Evolutionary conservation across 1,284 basidiomycete species (phyloP).

Genomic region (Boletus calvinii): DNA sequence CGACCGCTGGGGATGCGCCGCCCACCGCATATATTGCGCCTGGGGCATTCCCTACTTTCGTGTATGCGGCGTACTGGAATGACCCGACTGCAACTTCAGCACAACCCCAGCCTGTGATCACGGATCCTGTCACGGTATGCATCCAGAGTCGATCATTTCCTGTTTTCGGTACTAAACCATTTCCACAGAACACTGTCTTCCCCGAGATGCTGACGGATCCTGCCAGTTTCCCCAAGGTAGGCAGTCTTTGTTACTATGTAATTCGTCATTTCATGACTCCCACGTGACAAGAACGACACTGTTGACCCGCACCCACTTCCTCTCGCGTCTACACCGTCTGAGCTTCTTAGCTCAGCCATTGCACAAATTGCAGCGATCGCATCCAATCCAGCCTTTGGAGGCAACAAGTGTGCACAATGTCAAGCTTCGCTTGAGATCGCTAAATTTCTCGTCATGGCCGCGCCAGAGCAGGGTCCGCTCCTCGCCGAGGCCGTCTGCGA

Average conservation of each 20-base stretch:
- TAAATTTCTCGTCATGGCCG: conserved; percentile 62
- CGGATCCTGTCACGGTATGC: conserved; percentile 60
- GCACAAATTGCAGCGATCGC: no score
- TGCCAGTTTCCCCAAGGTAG: conserved; percentile 51
- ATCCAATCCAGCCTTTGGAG: conserved; percentile 53
- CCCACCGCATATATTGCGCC: conserved; percentile 52
- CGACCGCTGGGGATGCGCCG: no score
- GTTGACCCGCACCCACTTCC: conserved; percentile 63
- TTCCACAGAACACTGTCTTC: conserved; percentile 48
- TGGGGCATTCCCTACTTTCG: conserved; percentile 60
- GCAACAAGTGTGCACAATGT: conserved; percentile 64
- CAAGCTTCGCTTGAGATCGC: conserved; percentile 56
- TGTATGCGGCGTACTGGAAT: conserved; percentile 64
- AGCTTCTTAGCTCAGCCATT: no score
- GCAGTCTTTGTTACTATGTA: no score
- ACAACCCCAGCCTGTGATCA: conserved; percentile 67
- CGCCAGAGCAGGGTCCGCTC: conserved; percentile 58
- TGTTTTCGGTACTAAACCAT: conserved; percentile 8
- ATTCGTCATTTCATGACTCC: no score
- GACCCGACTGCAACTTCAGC: conserved; percentile 61
- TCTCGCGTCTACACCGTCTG: no score
- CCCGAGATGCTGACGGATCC: conserved; percentile 60
- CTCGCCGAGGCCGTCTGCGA: conserved; percentile 62
- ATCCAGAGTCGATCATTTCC: conserved; percentile 4
- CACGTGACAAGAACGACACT: conserved; percentile 58